A percentile compares a stretch with the other conserved stretches of the same genome.
Conservation (phyloP, 2,329 filamentous ascomycete species). For the Colletotrichum lindemuthianum region DNA sequence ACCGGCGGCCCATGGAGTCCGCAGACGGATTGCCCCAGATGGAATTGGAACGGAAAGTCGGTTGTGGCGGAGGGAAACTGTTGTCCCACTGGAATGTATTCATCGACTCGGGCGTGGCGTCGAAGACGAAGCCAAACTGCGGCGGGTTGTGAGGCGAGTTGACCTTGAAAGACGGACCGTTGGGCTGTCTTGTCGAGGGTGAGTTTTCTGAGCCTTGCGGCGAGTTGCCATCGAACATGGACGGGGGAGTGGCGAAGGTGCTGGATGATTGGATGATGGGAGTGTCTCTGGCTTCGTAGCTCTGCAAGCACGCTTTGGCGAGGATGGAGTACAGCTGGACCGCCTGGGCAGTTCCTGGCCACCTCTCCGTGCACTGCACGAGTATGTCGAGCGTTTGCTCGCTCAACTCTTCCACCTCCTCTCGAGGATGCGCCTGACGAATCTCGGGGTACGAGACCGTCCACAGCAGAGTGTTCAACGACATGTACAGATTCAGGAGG, state of each 20-base stretch:
- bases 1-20: conserved; percentile 65
- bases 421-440: conserved; percentile 74
- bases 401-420: conserved; percentile 81
- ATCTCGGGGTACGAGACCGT: conserved; percentile 88
- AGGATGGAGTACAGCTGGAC: conserved; percentile 89
- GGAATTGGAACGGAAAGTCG: conserved; percentile 72
- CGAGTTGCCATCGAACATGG: conserved; percentile 60
- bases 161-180: conserved; percentile 50
- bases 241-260: conserved; percentile 55
- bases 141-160: conserved; percentile 63
- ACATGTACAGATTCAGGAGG: conserved; percentile 88
- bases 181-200: conserved; percentile 42
- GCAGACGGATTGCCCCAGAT: conserved; percentile 70
- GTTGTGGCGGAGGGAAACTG: conserved; percentile 55
- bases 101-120: conserved; percentile 64
- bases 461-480: conserved; percentile 92
- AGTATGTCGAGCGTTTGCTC: conserved; percentile 82
- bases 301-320: conserved; percentile 85
- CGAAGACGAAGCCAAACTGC: conserved; percentile 68
- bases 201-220: conserved; percentile 55
- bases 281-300: conserved; percentile 74
- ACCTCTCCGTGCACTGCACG: conserved; percentile 82
- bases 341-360: conserved; percentile 89
- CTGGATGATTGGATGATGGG: conserved; percentile 46
- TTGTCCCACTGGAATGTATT: conserved; percentile 56